Evolutionary conservation across 2,329 filamentous ascomycete genomes (phyloP), one percentile per base, ranked within the genome.

Genomic region (Nothophaeocryptopus gaeumannii): DNA sequence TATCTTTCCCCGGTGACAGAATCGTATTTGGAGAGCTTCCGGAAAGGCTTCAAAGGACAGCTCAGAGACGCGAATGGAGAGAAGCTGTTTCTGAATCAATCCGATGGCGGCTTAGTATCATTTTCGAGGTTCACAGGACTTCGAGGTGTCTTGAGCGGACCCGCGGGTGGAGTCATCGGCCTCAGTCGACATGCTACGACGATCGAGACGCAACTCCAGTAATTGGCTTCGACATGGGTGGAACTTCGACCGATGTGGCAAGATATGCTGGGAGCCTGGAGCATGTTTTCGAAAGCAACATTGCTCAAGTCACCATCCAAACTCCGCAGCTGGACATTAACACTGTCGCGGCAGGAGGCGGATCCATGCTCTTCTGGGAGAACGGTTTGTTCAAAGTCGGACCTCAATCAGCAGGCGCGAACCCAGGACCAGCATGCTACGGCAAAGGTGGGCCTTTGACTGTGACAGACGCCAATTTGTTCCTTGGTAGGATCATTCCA

Each of bases 1-100:
- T 90, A 89, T 65, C 75, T 89, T 8, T 89, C 86, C 0, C 86
- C 86, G 0, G 82, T 84, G 2, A 89, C 89, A 62, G 82, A 82
- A 60, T 85, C 85, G 64, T 90, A 89, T 61, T 81, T 87, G 46
- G 45, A 63, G 12, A 57, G 58, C 8, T 66, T 67, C 39, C 41
- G 52, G 1, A 50, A 54, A 11, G 61, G 60, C 1, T 68, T 69
- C 16, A 53, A 55, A 10, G 63, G 56, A 16, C 58, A 55, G 34
- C 53, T 41, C 52, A 47, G 51, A 41, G 53, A 62, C 68, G 58
- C 56, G 8, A 57, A 61, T 30, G 64, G 63, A 39, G 64, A 68
- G 33, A 95, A 89, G 70, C 88, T 95, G 44, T 68, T 69, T 47
- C 95, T 95, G 88, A 69, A 68, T 61, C 65, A 68, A 40, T 61